Conservation (phyloP, 2,329 filamentous ascomycete genomes). For the Arthroderma uncinatum region DNA sequence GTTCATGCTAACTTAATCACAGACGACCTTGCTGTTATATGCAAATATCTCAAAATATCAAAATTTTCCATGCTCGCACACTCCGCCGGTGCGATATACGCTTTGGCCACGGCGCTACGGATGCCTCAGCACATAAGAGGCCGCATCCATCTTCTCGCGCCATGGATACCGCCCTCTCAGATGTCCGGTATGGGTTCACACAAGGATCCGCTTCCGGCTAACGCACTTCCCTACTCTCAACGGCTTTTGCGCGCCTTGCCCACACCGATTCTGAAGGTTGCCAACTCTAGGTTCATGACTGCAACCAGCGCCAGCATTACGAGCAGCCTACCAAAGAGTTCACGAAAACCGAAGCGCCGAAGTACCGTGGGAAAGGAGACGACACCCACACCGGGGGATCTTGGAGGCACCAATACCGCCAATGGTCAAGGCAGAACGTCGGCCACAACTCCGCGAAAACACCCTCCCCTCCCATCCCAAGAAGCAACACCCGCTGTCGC, state of each 20-base stretch:
- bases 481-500: background rate
- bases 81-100: slow-evolving; percentile 95
- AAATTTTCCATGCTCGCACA: slow-evolving; percentile 96
- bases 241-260: slow-evolving; percentile 81
- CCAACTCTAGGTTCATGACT: slow-evolving; percentile 91
- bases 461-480: slow-evolving; percentile 14
- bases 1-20: slow-evolving; percentile 14
- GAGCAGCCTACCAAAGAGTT: slow-evolving; percentile 59
- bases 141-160: slow-evolving; percentile 83
- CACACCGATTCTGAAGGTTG: slow-evolving; percentile 80
- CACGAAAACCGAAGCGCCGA: slow-evolving; percentile 37
- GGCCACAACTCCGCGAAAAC: slow-evolving; percentile 16
- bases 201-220: slow-evolving; percentile 64
- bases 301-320: slow-evolving; percentile 80
- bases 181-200: slow-evolving; percentile 68
- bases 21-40: slow-evolving; percentile 86
- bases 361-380: slow-evolving; percentile 20
- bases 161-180: slow-evolving; percentile 94
- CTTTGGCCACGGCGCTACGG: slow-evolving; percentile 81
- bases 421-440: slow-evolving; percentile 17
- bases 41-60: slow-evolving; percentile 78
- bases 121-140: slow-evolving; percentile 95
- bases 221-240: slow-evolving; percentile 77
- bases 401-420: slow-evolving; percentile 9
- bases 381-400: slow-evolving; percentile 17